A percentile compares a stretch with the other conserved stretches of the same genome.
Conservation (phyloP, 208 protist genomes). For the Acanthamoeba castellanii region DNA sequence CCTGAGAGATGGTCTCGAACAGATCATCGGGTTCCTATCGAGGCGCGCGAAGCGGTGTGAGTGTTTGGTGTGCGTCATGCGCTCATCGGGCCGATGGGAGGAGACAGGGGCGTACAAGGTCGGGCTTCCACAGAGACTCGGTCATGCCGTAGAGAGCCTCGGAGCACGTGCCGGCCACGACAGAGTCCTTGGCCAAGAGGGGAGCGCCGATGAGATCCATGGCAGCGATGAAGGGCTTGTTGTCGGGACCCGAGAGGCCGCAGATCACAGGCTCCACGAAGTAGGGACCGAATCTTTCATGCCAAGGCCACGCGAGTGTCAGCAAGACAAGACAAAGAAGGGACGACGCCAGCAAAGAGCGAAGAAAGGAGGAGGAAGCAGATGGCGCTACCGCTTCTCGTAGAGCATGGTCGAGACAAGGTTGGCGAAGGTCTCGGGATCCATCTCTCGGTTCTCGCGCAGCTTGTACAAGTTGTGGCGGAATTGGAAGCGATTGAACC, state of each 20-base stretch:
- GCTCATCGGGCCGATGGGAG: not conserved
- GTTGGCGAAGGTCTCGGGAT: constrained; percentile 86
- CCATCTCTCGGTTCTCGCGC: constrained; percentile 91
- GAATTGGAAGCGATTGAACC: constrained; percentile 88
- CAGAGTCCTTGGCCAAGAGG: constrained; percentile 96
- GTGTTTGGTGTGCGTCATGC: too few species aligned
- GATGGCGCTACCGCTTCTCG: constrained; percentile 85
- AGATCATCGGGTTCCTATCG: constrained; percentile 94
- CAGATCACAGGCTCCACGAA: constrained; percentile 98
- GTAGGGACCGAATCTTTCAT: constrained; percentile 97
- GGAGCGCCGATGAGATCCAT: constrained; percentile 97
- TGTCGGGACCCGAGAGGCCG: constrained; percentile 94
- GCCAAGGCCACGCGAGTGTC: not conserved
- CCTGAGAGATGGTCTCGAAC: constrained; percentile 95
- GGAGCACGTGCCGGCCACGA: constrained; percentile 96
- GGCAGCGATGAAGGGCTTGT: constrained; percentile 95
- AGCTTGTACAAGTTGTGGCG: constrained; percentile 90
- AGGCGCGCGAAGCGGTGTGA: not conserved
- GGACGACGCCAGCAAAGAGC: not conserved
- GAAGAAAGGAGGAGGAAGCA: not conserved
- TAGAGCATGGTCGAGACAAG: constrained; percentile 90
- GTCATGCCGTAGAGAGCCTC: constrained; percentile 98
- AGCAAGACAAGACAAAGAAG: not conserved
- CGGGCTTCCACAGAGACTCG: constrained; percentile 96
- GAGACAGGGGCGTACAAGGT: constrained; percentile 88